Evolutionary conservation across 1,284 basidiomycete species (phyloP).

Genomic region (Coniferiporia sulphurascens): DNA sequence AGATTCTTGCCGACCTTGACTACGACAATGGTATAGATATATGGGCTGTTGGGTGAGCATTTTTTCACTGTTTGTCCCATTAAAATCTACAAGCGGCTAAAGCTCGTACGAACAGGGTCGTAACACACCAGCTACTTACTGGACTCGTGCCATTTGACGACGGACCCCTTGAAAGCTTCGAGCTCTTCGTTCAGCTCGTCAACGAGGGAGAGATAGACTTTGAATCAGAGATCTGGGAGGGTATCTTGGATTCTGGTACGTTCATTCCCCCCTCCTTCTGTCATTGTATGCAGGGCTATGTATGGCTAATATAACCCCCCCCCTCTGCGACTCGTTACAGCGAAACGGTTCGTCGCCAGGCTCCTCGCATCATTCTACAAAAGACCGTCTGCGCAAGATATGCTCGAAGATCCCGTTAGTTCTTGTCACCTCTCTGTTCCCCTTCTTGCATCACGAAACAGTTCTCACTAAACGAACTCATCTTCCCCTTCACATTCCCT

Average conservation of each 20-base stretch:
- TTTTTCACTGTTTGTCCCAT: neutral
- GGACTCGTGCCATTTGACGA: neutral
- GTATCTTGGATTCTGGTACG: neutral
- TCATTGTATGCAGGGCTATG: constrained; percentile 78
- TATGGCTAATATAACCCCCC: constrained; percentile 43
- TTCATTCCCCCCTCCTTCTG: constrained; percentile 21
- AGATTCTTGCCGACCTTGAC: constrained; percentile 81
- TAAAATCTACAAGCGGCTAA: neutral
- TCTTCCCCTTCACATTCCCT: neutral
- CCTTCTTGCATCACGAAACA: neutral
- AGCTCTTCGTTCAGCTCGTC: neutral
- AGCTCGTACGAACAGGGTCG: constrained; percentile 35
- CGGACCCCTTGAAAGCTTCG: neutral
- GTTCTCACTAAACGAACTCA: neutral
- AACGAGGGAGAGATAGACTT: neutral
- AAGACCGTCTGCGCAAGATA: too few relatives aligned
- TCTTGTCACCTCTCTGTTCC: constrained; percentile 27
- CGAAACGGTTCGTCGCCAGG: neutral
- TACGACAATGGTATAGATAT: constrained; percentile 92
- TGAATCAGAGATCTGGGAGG: neutral
- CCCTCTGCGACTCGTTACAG: neutral
- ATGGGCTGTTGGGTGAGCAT: constrained; percentile 83
- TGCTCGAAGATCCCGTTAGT: too few relatives aligned
- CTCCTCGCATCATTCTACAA: constrained; percentile 31
- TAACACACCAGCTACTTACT: neutral